Conservation (phyloP, 768 basidiomycete genomes). For the Tubosaeta brunneosetosa region DNA sequence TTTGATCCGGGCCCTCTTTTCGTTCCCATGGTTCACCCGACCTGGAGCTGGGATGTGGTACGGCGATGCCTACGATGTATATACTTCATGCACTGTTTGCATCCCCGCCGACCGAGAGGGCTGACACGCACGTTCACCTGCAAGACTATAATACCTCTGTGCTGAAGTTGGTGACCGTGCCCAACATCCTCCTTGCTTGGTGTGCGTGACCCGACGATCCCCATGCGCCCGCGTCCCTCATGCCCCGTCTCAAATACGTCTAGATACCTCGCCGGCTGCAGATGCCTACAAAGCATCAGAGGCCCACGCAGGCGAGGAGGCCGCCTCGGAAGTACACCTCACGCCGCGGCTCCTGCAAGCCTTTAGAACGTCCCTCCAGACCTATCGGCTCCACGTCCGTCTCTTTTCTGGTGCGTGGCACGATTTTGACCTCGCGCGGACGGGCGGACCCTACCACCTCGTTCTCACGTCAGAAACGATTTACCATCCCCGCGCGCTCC, state of each 20-base stretch:
- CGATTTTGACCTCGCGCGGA: slow-evolving; percentile 36
- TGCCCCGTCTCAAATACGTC: not conserved
- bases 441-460: slow-evolving; percentile 53
- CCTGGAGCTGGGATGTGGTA: slow-evolving; percentile 88
- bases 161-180: slow-evolving; percentile 70
- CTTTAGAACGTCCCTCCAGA: slow-evolving; percentile 56
- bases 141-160: slow-evolving; percentile 92
- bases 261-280: slow-evolving; percentile 63
- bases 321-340: slow-evolving; percentile 57
- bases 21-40: not conserved
- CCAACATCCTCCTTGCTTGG: slow-evolving; percentile 77
- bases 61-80: slow-evolving; percentile 77
- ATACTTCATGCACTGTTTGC: slow-evolving; percentile 61
- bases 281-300: slow-evolving; percentile 37
- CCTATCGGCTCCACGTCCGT: slow-evolving; percentile 52
- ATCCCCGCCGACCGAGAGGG: slow-evolving; percentile 10
- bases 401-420: slow-evolving; percentile 87
- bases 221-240: not conserved
- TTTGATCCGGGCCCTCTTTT: not conserved
- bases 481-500: slow-evolving; percentile 65
- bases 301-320: slow-evolving; percentile 17
- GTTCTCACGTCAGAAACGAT: slow-evolving; percentile 92
- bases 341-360: slow-evolving; percentile 57
- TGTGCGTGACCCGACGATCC: slow-evolving; percentile 45
- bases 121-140: slow-evolving; percentile 58